Conservation (phyloP, 345 rosid genomes). For the Hevea brasiliensis region DNA sequence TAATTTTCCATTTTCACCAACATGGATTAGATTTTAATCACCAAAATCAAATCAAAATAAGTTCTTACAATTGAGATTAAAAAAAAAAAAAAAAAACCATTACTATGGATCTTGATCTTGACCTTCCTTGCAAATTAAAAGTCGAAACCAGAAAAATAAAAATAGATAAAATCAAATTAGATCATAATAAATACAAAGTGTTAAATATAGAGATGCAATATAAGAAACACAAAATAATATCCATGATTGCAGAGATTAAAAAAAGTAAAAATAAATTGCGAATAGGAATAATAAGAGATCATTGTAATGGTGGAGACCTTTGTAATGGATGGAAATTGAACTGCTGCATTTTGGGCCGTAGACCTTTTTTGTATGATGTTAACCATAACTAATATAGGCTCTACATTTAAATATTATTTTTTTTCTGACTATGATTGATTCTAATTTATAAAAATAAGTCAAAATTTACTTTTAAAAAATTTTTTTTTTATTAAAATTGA, state of each 20-base stretch:
- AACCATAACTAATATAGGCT: no score
- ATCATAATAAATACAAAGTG: not conserved
- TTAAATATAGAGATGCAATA: not conserved
- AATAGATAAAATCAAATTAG: constrained; percentile 10
- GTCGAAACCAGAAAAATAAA: no score
- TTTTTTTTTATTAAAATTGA: no score
- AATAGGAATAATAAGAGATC: not conserved
- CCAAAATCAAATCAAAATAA: not conserved
- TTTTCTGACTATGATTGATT: no score
- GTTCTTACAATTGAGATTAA: not conserved
- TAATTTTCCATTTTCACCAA: not conserved
- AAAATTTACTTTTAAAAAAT: no score
- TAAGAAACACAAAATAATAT: constrained; percentile 2
- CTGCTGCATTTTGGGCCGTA: no score
- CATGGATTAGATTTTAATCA: not conserved
- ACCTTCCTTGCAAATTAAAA: constrained; percentile 14
- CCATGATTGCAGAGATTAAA: not conserved
- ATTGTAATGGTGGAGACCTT: not conserved
- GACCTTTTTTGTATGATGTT: no score
- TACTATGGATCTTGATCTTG: constrained; percentile 27
- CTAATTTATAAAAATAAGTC: no score
- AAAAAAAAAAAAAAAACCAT: not conserved
- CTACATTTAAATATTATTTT: no score
- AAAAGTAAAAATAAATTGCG: not conserved
- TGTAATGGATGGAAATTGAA: no score